A percentile compares a stretch with the other conserved stretches of the same genome.
phyloP scores from a whole-genome alignment of 495 filamentous ascomycete species.

The Delitschia confertaspora region DNA sequence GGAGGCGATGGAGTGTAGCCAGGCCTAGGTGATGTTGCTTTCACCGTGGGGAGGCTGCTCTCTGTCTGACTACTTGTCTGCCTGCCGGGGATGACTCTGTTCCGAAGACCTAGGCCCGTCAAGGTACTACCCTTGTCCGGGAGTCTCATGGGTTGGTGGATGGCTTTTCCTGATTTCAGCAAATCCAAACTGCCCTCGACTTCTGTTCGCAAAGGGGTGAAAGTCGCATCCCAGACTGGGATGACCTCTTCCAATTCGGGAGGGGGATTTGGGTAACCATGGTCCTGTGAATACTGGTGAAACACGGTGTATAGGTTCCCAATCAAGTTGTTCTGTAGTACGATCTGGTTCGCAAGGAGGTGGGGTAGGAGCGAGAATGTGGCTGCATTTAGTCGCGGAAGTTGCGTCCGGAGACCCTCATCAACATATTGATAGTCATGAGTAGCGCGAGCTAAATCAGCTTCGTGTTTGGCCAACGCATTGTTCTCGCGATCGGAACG shows the following conservation, averaged over 20 bases:
- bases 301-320: constrained; percentile 78
- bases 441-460: constrained; percentile 58
- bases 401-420: constrained; percentile 61
- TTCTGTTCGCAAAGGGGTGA: constrained; percentile 56
- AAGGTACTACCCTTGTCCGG: constrained; percentile 33
- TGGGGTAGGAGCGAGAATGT: constrained; percentile 73
- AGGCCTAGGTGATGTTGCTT: constrained; percentile 8
- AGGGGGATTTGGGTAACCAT: constrained; percentile 63
- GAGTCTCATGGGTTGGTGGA: constrained; percentile 51
- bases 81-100: constrained; percentile 26
- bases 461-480: constrained; percentile 65
- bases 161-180: constrained; percentile 65
- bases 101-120: constrained; percentile 34
- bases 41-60: background rate
- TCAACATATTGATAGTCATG: constrained; percentile 80
- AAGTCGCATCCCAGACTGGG: constrained; percentile 57
- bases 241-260: constrained; percentile 66
- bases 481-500: constrained; percentile 71
- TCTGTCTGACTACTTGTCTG: constrained; percentile 2
- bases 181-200: constrained; percentile 59
- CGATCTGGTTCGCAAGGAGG: constrained; percentile 62
- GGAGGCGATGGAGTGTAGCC: constrained; percentile 7
- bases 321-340: constrained; percentile 75
- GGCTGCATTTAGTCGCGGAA: constrained; percentile 67
- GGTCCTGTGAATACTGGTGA: constrained; percentile 64